Percentiles rank a stretch among this genome's conserved stretches.
Evolutionary conservation across 192 early-diverging fungal species (phyloP).

Genomic region (Phlyctochytrium bullatum): DNA sequence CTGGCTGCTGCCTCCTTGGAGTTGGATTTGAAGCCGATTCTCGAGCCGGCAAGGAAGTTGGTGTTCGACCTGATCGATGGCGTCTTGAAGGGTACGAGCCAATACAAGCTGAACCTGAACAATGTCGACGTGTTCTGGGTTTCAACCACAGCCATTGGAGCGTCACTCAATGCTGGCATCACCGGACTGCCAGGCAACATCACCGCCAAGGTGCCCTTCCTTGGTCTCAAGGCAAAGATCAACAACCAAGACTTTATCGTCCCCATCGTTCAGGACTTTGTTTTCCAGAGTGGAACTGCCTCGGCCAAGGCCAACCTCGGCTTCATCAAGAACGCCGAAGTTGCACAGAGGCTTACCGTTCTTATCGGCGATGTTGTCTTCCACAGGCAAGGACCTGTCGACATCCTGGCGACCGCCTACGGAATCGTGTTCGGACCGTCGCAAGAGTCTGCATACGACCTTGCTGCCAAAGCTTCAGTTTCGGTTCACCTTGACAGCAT

Average conservation of each 20-base stretch:
- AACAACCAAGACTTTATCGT: slow-evolving; percentile 20
- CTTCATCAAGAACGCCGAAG: slow-evolving; percentile 15
- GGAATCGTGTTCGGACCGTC: slow-evolving; percentile 22
- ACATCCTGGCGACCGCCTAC: background rate
- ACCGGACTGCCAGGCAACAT: slow-evolving; percentile 10
- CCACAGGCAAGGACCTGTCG: slow-evolving; percentile 14
- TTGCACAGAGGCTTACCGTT: slow-evolving; percentile 11
- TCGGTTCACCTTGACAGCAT: slow-evolving; percentile 8
- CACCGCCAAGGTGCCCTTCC: slow-evolving; percentile 18
- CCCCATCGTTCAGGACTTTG: slow-evolving; percentile 19
- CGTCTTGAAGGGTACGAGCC: slow-evolving; percentile 8
- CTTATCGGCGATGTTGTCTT: slow-evolving; percentile 17
- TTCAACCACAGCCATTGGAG: slow-evolving; percentile 13
- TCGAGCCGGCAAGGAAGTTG: slow-evolving; percentile 7
- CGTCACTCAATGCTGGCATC: slow-evolving; percentile 4
- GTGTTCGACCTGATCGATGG: slow-evolving; percentile 5
- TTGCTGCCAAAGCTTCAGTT: slow-evolving; percentile 7
- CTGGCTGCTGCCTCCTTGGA: background rate
- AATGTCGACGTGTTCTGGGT: slow-evolving; percentile 7
- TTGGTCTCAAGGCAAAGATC: slow-evolving; percentile 10
- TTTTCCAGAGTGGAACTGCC: slow-evolving; percentile 7
- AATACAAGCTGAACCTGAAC: background rate
- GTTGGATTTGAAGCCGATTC: slow-evolving; percentile 11
- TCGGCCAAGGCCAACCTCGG: slow-evolving; percentile 11
- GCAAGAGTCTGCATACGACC: slow-evolving; percentile 8